Conservation (phyloP, 2,329 filamentous ascomycete genomes). For the Cladobotryum mycophilum region DNA sequence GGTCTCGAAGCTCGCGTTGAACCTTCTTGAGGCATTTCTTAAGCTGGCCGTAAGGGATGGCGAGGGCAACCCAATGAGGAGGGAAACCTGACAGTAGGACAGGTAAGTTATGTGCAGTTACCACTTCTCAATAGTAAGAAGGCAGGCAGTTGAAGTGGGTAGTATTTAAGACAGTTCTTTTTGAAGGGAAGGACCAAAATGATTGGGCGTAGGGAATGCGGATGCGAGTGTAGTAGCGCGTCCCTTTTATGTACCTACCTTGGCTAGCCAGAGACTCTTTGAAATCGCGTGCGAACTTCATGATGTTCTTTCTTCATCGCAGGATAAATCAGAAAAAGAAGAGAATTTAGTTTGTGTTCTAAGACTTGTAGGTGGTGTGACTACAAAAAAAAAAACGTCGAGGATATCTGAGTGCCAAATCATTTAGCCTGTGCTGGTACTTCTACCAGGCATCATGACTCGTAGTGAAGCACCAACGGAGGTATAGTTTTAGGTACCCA, state of each 20-base stretch:
- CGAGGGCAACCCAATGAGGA: constrained; percentile 62
- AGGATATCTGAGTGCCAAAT: too few relatives aligned
- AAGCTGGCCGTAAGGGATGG: constrained; percentile 76
- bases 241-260: constrained; percentile 25
- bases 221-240: too few relatives aligned
- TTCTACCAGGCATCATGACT: too few relatives aligned
- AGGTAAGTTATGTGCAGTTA: too few relatives aligned
- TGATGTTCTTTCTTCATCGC: constrained; percentile 30
- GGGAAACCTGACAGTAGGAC: constrained; percentile 54
- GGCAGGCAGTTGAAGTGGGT: neutral
- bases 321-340: neutral
- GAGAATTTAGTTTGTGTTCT: neutral
- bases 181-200: too few relatives aligned
- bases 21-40: constrained; percentile 88
- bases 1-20: constrained; percentile 58
- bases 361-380: too few relatives aligned
- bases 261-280: constrained; percentile 62
- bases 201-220: too few relatives aligned
- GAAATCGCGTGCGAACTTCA: constrained; percentile 86
- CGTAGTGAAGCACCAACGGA: too few relatives aligned
- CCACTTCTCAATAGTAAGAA: neutral
- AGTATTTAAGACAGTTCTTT: too few relatives aligned
- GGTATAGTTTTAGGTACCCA: too few relatives aligned
- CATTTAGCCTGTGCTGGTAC: too few relatives aligned
- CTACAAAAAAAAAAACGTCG: too few relatives aligned